Conservation (phyloP, 768 basidiomycete genomes). For the Trametes villosa region DNA sequence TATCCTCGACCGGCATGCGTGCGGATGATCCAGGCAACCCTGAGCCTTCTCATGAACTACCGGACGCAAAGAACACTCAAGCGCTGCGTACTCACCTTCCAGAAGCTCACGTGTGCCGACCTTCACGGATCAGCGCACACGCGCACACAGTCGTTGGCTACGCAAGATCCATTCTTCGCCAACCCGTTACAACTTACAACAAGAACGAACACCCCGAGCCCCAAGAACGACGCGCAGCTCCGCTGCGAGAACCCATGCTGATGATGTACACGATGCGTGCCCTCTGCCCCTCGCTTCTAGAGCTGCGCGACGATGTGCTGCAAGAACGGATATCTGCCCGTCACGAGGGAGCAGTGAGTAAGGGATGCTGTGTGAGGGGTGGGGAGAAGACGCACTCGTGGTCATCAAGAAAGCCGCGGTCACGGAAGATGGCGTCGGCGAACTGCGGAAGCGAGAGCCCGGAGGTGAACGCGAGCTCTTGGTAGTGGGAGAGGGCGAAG, state of each 20-base stretch:
- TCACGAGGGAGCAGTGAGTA: background rate
- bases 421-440: conserved; percentile 18
- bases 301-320: conserved; percentile 24
- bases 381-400: conserved; percentile 27
- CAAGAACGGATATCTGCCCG: conserved; percentile 21
- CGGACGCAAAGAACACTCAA: no score
- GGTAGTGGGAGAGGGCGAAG: conserved; percentile 27
- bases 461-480: conserved; percentile 26
- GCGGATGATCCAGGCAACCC: no score
- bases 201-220: background rate
- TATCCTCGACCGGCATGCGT: no score
- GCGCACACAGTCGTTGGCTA: no score
- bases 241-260: background rate
- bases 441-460: conserved; percentile 24
- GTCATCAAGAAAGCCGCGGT: conserved; percentile 30
- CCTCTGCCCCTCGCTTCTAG: background rate
- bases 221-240: background rate
- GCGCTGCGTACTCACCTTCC: no score
- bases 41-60: no score
- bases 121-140: no score
- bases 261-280: background rate
- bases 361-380: no score
- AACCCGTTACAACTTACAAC: background rate
- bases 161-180: background rate
- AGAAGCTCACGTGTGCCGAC: no score